Evolutionary conservation across 2,329 filamentous ascomycete genomes (phyloP).

Genomic region (Amauroascus verrucosus): DNA sequence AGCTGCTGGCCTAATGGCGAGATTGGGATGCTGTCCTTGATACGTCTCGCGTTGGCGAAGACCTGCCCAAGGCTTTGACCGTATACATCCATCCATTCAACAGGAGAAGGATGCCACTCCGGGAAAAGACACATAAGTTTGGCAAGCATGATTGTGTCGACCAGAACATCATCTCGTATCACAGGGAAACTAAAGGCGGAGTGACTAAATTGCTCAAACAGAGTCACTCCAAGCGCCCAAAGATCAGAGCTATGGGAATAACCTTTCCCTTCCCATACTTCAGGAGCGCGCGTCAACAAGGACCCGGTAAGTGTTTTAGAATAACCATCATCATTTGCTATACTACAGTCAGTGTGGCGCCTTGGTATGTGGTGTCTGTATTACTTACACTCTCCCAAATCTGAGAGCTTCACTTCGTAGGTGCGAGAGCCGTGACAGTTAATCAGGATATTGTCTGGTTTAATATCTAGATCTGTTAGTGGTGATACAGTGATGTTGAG

Average conservation of each 20-base stretch:
- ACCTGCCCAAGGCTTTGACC: slow-evolving; percentile 12
- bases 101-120: slow-evolving; percentile 10
- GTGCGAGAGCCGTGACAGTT: slow-evolving; percentile 7
- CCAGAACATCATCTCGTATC: slow-evolving; percentile 11
- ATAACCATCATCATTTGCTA: slow-evolving; percentile 13
- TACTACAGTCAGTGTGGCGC: slow-evolving; percentile 10
- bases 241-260: slow-evolving; percentile 12
- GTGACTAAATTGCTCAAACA: slow-evolving; percentile 13
- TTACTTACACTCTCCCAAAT: slow-evolving; percentile 13
- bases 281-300: slow-evolving; percentile 11
- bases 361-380: slow-evolving; percentile 8
- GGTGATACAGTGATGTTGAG: slow-evolving; percentile 7
- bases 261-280: slow-evolving; percentile 13
- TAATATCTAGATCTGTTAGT: slow-evolving; percentile 11
- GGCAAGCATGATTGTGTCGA: slow-evolving; percentile 13
- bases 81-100: slow-evolving; percentile 11
- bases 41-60: slow-evolving; percentile 10
- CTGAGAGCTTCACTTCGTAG: slow-evolving; percentile 12
- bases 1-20: slow-evolving; percentile 9
- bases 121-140: slow-evolving; percentile 12
- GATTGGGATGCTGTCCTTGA: slow-evolving; percentile 11
- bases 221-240: slow-evolving; percentile 11
- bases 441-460: slow-evolving; percentile 12
- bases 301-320: slow-evolving; percentile 12
- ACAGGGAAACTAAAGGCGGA: slow-evolving; percentile 11